Evolutionary conservation across 768 basidiomycete species (phyloP), one percentile per base, ranked within the genome.

Genomic region (Lactifluus pinguis): DNA sequence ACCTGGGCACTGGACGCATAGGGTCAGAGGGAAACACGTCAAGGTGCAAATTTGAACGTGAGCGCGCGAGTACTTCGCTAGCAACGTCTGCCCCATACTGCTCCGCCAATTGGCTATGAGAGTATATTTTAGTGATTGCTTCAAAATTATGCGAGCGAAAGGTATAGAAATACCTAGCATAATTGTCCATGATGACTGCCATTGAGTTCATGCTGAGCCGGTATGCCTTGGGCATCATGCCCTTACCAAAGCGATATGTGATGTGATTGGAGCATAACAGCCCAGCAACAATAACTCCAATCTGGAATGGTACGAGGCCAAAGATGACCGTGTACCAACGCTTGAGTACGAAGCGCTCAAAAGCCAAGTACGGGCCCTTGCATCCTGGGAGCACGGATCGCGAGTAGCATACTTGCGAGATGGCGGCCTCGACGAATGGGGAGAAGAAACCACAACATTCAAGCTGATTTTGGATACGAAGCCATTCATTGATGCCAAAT

Each of bases 181-280:
- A 91, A 60, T 86, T 84, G 64, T 92, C 89, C 86, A 91, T 85
- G 70, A 92, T 89, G 55, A 87, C 79, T 3, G 85, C 86, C 85
- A 91, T 87, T 61, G 81, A 84, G 60, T 78, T 80, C 77, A 82
- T 74, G 73, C 83, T 84, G 49, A 92, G 76, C 39, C 88, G 77
- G 72, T 92, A 92, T 14, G 85, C 83, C 76, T 89, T 87, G 59
- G 89, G 89, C 79, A 86, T 89, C 83, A 91, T 84, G 61, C 90
- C 89, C 76, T 91, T 92, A 10, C 89, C 89, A 71, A 92, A 92
- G 54, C 89, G 79, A 70, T 90, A 91, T 21, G 89, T 92, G 70
- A 92, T 83, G 66, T 92, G 89, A 72, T 89, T 91, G 25, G 84
- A 84, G 70, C 86, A 92, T 53, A 92, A 71, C 57, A 92, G 72